A percentile compares a stretch with the other conserved stretches of the same genome.
Conservation (phyloP, 208 protist genomes). For the Herpetomonas tarakana region DNA sequence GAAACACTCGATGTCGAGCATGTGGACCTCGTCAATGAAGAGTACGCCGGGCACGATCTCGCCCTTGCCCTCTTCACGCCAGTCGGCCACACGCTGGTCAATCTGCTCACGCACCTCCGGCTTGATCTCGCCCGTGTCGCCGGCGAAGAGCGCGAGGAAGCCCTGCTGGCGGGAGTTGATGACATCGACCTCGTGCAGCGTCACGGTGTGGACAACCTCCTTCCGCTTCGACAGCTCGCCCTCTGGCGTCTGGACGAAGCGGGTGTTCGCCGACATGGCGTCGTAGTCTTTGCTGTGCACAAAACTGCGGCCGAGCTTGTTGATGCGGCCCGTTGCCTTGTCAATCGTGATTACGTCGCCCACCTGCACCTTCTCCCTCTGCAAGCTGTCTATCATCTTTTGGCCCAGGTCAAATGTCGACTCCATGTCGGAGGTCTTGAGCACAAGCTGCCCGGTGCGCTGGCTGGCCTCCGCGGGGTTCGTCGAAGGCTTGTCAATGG, state of each 20-base stretch:
- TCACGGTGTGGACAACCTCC: conserved; percentile 99
- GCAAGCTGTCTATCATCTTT: conserved; percentile 99
- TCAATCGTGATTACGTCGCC: conserved; percentile 99
- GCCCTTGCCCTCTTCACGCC: conserved; percentile 99
- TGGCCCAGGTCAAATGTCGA: conserved; percentile 99
- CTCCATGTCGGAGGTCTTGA: conserved; percentile 99
- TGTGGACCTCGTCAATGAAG: conserved; percentile 98
- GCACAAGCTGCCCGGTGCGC: conserved; percentile 98
- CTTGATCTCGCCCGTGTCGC: conserved; percentile 99
- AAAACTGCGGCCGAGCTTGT: conserved; percentile 98
- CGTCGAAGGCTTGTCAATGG: conserved; percentile 96
- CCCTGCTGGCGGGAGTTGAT: conserved; percentile 99
- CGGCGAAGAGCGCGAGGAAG: conserved; percentile 99
- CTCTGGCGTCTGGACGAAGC: conserved; percentile 97
- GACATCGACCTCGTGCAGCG: conserved; percentile 99
- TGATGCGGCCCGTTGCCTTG: conserved; percentile 98
- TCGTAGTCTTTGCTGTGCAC: conserved; percentile 96
- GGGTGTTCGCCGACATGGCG: conserved; percentile 90
- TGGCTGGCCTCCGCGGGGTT: conserved; percentile 85
- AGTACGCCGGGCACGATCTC: conserved; percentile 99
- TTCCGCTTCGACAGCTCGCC: conserved; percentile 99
- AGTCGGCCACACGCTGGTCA: conserved; percentile 99
- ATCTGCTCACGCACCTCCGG: conserved; percentile 99
- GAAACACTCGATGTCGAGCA: conserved; percentile 99
- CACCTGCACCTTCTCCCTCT: conserved; percentile 98